phyloP scores from a whole-genome alignment of 768 basidiomycete species.

The Boletus coccyginus region DNA sequence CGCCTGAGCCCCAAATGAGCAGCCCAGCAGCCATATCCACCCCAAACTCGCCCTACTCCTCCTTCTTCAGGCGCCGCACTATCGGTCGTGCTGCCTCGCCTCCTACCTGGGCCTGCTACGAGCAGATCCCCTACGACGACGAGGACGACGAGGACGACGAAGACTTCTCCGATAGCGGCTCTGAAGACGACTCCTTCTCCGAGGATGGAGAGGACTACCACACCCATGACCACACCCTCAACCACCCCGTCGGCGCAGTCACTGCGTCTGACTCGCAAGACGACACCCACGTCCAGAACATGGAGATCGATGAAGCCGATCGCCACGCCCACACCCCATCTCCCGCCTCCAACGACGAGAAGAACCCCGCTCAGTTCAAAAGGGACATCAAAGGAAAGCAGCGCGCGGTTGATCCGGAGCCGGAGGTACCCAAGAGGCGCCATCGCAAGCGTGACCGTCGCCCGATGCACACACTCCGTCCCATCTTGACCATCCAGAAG shows the following conservation, averaged over 20 bases:
- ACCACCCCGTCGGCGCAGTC: slow-evolving; percentile 27
- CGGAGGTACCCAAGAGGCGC: slow-evolving; percentile 47
- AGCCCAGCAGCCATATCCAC: slow-evolving; percentile 18
- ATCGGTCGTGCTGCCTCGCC: slow-evolving; percentile 81
- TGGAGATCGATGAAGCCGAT: slow-evolving; percentile 49
- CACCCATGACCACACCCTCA: slow-evolving; percentile 26
- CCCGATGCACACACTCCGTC: slow-evolving; percentile 62
- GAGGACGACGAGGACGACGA: slow-evolving; percentile 53
- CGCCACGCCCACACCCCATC: slow-evolving; percentile 14
- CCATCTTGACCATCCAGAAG: slow-evolving; percentile 81
- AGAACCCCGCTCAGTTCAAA: slow-evolving; percentile 40
- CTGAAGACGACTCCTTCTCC: slow-evolving; percentile 59
- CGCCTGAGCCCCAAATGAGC: slow-evolving; percentile 12
- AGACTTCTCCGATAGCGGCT: slow-evolving; percentile 56
- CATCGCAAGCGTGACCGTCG: slow-evolving; percentile 55
- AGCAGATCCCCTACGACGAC: slow-evolving; percentile 76
- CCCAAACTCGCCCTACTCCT: slow-evolving; percentile 21
- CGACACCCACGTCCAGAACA: slow-evolving; percentile 48
- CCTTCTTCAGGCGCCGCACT: slow-evolving; percentile 58
- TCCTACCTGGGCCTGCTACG: slow-evolving; percentile 87
- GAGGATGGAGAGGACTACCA: slow-evolving; percentile 72
- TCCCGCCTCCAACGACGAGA: slow-evolving; percentile 26
- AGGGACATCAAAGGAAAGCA: slow-evolving; percentile 80
- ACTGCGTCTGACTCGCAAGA: slow-evolving; percentile 31
- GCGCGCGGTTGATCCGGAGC: slow-evolving; percentile 67